Conservation (phyloP, 805 yeast species). For the Monosporozyma unispora region DNA sequence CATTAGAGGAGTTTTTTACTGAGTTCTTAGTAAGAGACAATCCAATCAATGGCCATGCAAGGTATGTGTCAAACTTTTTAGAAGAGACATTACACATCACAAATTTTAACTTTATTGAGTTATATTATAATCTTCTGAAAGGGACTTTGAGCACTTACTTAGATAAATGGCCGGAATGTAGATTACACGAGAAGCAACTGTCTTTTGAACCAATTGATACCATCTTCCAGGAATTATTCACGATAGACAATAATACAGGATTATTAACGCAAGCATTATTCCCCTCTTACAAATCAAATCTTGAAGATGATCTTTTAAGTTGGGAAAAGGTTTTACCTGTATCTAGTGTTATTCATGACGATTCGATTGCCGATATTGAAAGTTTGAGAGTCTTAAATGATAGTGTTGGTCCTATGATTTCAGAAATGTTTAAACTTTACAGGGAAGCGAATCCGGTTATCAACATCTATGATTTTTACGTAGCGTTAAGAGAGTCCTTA, state of each 20-base stretch:
- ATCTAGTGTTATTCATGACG: slow-evolving; percentile 7
- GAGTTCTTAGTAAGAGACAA: slow-evolving; percentile 30
- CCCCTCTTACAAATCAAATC: slow-evolving; percentile 24
- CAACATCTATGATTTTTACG: slow-evolving; percentile 59
- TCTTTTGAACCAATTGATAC: slow-evolving; percentile 26
- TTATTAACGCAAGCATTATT: slow-evolving; percentile 26
- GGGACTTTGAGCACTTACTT: slow-evolving; percentile 19
- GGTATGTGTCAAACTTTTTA: slow-evolving; percentile 19
- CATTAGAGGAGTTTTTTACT: slow-evolving; percentile 25
- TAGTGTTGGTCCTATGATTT: slow-evolving; percentile 42
- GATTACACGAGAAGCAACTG: slow-evolving; percentile 12
- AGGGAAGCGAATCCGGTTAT: slow-evolving; percentile 69
- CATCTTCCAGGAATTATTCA: slow-evolving; percentile 28
- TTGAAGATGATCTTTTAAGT: slow-evolving; percentile 26
- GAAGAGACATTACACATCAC: slow-evolving; percentile 19
- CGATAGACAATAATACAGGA: slow-evolving; percentile 27
- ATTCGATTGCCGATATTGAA: slow-evolving; percentile 7
- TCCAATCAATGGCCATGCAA: slow-evolving; percentile 28
- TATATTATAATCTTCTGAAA: slow-evolving; percentile 22
- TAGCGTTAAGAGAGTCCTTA: slow-evolving; percentile 50
- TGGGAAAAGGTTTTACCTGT: slow-evolving; percentile 24
- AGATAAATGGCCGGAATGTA: slow-evolving; percentile 22
- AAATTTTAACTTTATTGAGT: slow-evolving; percentile 26
- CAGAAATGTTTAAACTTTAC: slow-evolving; percentile 55
- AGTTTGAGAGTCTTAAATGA: slow-evolving; percentile 26